These are phyloP conservation scores for Penicillium herquei DNA, from an alignment of 495 filamentous ascomycete species.

Conservation along the genomic window DNA sequence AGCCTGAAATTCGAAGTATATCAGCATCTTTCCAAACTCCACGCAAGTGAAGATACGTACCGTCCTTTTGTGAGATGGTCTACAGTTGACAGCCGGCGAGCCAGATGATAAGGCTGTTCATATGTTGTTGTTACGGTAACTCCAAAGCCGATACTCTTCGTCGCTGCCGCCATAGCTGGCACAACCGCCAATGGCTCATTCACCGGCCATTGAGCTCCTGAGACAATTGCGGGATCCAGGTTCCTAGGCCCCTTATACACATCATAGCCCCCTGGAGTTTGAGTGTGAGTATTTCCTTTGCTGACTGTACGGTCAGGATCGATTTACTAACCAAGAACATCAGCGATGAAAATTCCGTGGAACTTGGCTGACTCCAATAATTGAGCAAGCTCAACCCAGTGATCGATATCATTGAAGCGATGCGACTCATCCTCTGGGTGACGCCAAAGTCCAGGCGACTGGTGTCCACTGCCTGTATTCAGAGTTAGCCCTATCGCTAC, in stretches of 20 bases:
- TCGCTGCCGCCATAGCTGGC: constrained; percentile 49
- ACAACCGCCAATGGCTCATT: constrained; percentile 50
- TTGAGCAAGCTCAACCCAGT: constrained; percentile 51
- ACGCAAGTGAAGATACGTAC: constrained; percentile 19
- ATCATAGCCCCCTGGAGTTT: constrained; percentile 54
- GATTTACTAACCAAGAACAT: constrained; percentile 40
- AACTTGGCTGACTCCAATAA: constrained; percentile 51
- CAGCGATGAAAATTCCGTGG: constrained; percentile 58
- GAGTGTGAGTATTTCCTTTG: not conserved
- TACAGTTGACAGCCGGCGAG: constrained; percentile 60
- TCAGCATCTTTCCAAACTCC: not conserved
- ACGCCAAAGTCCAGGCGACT: constrained; percentile 52
- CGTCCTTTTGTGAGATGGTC: constrained; percentile 68
- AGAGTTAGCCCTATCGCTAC: not conserved
- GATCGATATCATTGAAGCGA: constrained; percentile 52
- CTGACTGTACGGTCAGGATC: not conserved
- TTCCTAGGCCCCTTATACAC: constrained; percentile 61
- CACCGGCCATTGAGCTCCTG: constrained; percentile 68
- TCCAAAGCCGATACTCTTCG: constrained; percentile 64
- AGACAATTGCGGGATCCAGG: constrained; percentile 54
- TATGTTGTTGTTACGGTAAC: constrained; percentile 71
- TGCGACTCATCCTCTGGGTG: constrained; percentile 54
- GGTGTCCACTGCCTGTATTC: constrained; percentile 47
- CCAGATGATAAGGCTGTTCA: constrained; percentile 69
- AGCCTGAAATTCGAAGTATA: constrained; percentile 24